Evolutionary conservation across 495 filamentous ascomycete genomes (phyloP).

Genomic region (Neurospora sp.): DNA sequence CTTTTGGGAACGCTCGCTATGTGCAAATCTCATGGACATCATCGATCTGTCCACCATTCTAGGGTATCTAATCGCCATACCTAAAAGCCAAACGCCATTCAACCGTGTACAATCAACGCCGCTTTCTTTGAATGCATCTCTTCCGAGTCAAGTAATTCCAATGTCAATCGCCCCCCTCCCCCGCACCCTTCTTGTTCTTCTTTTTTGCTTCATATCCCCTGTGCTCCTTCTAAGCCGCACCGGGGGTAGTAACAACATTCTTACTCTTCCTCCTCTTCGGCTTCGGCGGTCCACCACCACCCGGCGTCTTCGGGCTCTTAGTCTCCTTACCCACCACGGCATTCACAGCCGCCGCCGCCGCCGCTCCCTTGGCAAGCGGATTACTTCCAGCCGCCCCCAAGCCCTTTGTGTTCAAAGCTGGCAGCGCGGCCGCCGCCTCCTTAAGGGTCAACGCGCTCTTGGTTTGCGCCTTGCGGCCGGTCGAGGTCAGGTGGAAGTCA

Average conservation of each 20-base stretch:
- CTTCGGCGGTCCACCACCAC: constrained; percentile 28
- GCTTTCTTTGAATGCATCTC: neutral
- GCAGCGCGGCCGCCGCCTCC: constrained; percentile 7
- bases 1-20: neutral
- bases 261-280: constrained; percentile 58
- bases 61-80: neutral
- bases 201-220: neutral
- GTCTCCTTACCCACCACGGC: constrained; percentile 30
- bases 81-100: neutral
- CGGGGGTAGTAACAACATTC: constrained; percentile 20
- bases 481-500: constrained; percentile 65
- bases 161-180: neutral
- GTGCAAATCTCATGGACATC: neutral
- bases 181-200: neutral
- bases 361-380: constrained; percentile 17
- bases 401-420: constrained; percentile 27
- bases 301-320: constrained; percentile 43
- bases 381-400: constrained; percentile 17
- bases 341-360: neutral
- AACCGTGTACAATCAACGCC: neutral
- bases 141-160: neutral
- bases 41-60: neutral
- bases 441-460: constrained; percentile 12
- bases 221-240: neutral
- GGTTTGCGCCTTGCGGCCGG: constrained; percentile 34